Base-by-base conservation (phyloP, 768 basidiomycete genomes). In the Hemileccinum rubropunctum region DNA sequence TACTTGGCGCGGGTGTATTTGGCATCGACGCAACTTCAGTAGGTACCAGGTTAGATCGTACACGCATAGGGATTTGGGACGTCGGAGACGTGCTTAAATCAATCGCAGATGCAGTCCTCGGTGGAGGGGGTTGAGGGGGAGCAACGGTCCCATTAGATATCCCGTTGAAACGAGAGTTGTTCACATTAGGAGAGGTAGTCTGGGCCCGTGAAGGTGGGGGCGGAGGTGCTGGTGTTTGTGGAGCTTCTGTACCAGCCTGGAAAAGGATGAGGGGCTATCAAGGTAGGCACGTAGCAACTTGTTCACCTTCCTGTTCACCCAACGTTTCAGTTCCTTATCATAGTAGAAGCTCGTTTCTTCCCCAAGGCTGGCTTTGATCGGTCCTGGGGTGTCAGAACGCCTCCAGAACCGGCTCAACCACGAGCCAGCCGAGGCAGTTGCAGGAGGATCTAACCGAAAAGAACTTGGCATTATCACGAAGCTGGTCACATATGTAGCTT, bases 241-340 rank as follows among this genome's bases (percentile, higher is more conserved):
- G 63, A n/a, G 72, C 59, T 52, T 80, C 82, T 14, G 70, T 64
- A 34, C 80, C 82, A 52, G 70, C 79, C 89, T 91, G 39, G 7
- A 41, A 18, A 28, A 47, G 15, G 1, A 58, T 51, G 18, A 43
- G 56, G 14, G 17, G 26, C 35, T 7, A 34, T 37, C 30, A 4
- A 27, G 2, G n/a, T 20, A 28, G 32, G 20, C 35, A 40, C 9
- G 17, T 39, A 43, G 26, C 23, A 49, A 44, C 18, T 9, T 6
- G 54, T 70, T 65, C 52, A 91, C 93, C 73, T 88, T 93, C 70
- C 88, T 95, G 67, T 97, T 94, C 23, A 99, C 85, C 97, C 97
- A 99, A 54, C 88, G 82, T 66, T 95, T 94, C 52, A 86, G 78
- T n/a, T 97, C 93, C 60, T 88, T 85, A 64, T 99, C 97, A 64